These are phyloP conservation scores for Psilocybe cubensis DNA, from an alignment of 768 basidiomycete species.

Conservation along the genomic window DNA sequence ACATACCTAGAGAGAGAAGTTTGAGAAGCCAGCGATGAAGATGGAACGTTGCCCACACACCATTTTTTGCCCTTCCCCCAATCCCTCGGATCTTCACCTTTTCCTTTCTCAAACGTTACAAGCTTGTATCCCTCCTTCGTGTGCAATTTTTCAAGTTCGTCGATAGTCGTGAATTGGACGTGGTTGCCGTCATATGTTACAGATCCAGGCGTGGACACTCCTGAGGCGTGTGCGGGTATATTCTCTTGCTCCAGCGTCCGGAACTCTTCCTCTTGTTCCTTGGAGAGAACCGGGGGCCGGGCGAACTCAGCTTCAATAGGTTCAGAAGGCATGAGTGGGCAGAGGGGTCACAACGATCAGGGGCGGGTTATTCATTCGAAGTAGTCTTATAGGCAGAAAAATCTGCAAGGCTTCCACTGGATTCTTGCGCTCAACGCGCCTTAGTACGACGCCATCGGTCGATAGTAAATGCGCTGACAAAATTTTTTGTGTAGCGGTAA, in stretches of 20 bases:
- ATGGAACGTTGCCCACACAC: slow-evolving; percentile 19
- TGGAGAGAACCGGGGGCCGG: slow-evolving; percentile 25
- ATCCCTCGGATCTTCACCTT: slow-evolving; percentile 39
- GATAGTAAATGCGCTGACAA: slow-evolving; percentile 1
- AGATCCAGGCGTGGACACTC: slow-evolving; percentile 16
- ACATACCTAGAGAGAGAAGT: slow-evolving; percentile 33
- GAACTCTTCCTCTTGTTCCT: slow-evolving; percentile 31
- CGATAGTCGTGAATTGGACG: slow-evolving; percentile 7
- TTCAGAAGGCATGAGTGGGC: slow-evolving; percentile 29
- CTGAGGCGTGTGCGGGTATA: slow-evolving; percentile 12
- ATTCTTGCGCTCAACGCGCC: not conserved
- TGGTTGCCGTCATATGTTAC: not conserved
- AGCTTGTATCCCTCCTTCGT: slow-evolving; percentile 27
- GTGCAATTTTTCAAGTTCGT: slow-evolving; percentile 19
- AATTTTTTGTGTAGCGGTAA: not conserved
- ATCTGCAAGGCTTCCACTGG: not conserved
- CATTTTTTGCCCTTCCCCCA: slow-evolving; percentile 38
- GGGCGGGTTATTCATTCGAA: not conserved
- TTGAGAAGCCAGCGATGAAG: not conserved
- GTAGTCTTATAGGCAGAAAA: not conserved
- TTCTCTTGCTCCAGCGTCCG: slow-evolving; percentile 28
- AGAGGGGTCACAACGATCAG: not conserved
- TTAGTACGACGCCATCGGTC: not conserved
- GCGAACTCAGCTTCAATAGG: slow-evolving; percentile 33
- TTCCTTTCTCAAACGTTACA: slow-evolving; percentile 27